Base-by-base conservation (phyloP, 2,329 filamentous ascomycete species). In the Dactylellina parvicollis region DNA sequence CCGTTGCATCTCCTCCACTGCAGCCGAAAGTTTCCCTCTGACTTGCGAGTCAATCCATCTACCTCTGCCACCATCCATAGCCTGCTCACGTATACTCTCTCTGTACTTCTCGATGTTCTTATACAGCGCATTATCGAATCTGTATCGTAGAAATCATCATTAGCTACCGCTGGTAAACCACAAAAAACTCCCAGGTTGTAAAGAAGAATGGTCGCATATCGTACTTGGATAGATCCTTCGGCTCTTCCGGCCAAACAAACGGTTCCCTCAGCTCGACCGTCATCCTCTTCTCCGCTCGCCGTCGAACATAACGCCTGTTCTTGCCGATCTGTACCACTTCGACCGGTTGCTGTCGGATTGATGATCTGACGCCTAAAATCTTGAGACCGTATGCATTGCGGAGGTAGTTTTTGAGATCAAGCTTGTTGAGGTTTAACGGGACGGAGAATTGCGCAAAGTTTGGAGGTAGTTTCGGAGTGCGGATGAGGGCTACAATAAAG, bases 321-420 rank as follows among this genome's bases (percentile, higher is more conserved):
- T 85, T 73, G 74, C 83, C 82, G 76, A 86, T 86, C 66, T 85
- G 86, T 34, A 75, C 75, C 10, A 75, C 36, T 82, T 81, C 72
- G 80, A 89, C 81, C 49, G 86, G 86, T 80, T 88, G 85, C 81
- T 89, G 87, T 78, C 91, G 88, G 79, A 98, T 87, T 79, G 87
- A 94, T 59, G 91, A 92, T 74, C 94, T 90, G 75, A 98, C 88
- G 76, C 85, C 85, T 57, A 87, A 83, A 60, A 89, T 87, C 75
- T 89, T 86, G 74, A 98, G 89, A 73, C 86, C 85, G 85, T 99
- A 99, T 44, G 87, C 86, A 81, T 96, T 89, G 83, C 87, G 91
- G 75, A 99, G 89, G 84, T 98, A 99, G 83, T 97, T 93, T 81
- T 92, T 91, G 42, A 99, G 83, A 81, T 99, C 95, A 81, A 98